These are phyloP conservation scores for Macadamia tetraphylla DNA, from an alignment of 164 flowering plant genomes.

Conservation along the genomic window DNA sequence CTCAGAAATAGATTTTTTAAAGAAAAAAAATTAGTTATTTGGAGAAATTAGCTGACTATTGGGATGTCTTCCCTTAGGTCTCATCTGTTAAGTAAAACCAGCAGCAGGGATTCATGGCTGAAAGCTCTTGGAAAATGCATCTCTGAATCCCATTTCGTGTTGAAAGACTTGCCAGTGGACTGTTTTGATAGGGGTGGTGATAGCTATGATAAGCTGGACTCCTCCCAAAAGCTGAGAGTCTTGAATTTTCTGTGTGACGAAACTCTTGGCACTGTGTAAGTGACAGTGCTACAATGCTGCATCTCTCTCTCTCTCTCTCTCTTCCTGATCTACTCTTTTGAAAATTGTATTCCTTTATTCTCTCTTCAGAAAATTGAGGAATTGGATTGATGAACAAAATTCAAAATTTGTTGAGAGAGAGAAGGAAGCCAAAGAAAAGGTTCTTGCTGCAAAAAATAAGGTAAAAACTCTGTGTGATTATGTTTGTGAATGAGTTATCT, in stretches of 20 bases:
- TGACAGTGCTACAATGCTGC: constrained; percentile 1
- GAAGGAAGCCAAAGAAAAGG: constrained; percentile 51
- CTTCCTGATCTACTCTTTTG: background rate
- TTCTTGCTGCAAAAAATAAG: constrained; percentile 60
- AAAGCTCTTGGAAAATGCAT: constrained; percentile 48
- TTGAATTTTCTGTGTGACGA: constrained; percentile 77
- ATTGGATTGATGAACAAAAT: constrained; percentile 60
- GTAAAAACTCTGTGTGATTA: constrained; percentile 20
- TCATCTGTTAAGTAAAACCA: constrained; percentile 14
- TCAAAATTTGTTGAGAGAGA: constrained; percentile 28
- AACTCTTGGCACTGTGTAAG: constrained; percentile 68
- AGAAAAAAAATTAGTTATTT: background rate
- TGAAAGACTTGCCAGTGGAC: constrained; percentile 28
- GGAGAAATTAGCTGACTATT: background rate
- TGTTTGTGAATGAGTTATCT: background rate
- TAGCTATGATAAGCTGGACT: constrained; percentile 43
- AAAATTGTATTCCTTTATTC: background rate
- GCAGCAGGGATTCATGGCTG: constrained; percentile 47
- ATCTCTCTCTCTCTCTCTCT: background rate
- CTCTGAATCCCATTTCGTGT: constrained; percentile 32
- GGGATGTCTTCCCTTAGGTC: constrained; percentile 27
- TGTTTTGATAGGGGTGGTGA: constrained; percentile 27
- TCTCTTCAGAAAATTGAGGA: constrained; percentile 46
- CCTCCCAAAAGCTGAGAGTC: constrained; percentile 54
- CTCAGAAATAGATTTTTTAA: background rate